Conservation (phyloP, 2,329 filamentous ascomycete species). For the Diaporthe australafricana region DNA sequence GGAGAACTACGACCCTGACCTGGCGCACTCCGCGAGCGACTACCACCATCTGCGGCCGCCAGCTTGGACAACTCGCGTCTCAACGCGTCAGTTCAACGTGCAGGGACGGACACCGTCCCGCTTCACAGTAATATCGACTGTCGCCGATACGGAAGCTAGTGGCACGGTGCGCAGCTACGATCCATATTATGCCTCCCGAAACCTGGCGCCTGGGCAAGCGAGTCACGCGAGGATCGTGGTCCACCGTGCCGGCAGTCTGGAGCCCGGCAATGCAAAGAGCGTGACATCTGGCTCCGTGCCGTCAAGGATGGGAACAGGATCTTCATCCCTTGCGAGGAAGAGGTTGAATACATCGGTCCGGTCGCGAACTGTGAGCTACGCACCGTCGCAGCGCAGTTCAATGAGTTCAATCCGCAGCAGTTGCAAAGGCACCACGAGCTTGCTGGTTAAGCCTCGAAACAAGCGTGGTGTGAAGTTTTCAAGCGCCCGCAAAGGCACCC, state of each 20-base stretch:
- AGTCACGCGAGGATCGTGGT: slow-evolving; percentile 77
- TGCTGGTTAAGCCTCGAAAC: slow-evolving; percentile 57
- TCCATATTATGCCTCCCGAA: slow-evolving; percentile 79
- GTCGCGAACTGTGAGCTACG: slow-evolving; percentile 39
- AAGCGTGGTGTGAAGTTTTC: slow-evolving; percentile 69
- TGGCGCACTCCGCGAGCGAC: slow-evolving; percentile 90
- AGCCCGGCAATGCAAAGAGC: slow-evolving; percentile 46
- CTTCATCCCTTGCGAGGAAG: slow-evolving; percentile 39
- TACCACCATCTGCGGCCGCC: slow-evolving; percentile 81
- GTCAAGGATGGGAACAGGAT: slow-evolving; percentile 33
- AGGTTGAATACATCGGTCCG: slow-evolving; percentile 33
- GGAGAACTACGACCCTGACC: slow-evolving; percentile 85
- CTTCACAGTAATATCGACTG: slow-evolving; percentile 75
- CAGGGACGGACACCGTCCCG: slow-evolving; percentile 67
- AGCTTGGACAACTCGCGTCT: slow-evolving; percentile 69
- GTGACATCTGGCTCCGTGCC: slow-evolving; percentile 48
- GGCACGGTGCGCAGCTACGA: slow-evolving; percentile 78
- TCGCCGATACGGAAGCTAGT: slow-evolving; percentile 61
- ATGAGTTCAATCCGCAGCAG: slow-evolving; percentile 63
- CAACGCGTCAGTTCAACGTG: slow-evolving; percentile 70
- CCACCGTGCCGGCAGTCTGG: slow-evolving; percentile 59
- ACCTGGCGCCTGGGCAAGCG: slow-evolving; percentile 57
- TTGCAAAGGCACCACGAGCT: slow-evolving; percentile 53
- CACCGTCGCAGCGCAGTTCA: slow-evolving; percentile 54
- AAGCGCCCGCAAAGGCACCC: slow-evolving; percentile 54